Base-by-base conservation (phyloP, 495 filamentous ascomycete species). In the Neurospora sublineolata region DNA sequence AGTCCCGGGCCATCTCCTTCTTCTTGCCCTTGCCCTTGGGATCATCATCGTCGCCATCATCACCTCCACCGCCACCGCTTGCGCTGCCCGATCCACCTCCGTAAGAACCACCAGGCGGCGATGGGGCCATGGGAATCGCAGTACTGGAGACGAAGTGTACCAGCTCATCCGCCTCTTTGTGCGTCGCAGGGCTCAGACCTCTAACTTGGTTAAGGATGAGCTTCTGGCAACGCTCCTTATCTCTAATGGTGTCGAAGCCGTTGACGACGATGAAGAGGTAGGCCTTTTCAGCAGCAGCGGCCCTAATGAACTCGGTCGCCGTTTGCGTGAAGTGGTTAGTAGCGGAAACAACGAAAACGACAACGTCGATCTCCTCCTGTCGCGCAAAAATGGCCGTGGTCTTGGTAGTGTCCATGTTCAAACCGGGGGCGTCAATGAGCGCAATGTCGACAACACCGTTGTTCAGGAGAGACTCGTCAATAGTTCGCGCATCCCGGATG, bases 231-330 rank as follows among this genome's bases (percentile, higher is more conserved):
- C 85, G 78, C 69, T 91, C 87, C 83, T 98, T 95, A 80, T 98
- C 93, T 72, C 89, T 86, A 76, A 99, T 97, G 73, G 92, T 91
- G 80, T 99, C 96, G 75, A 93, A 99, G 38, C 94, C 93, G 79
- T 99, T 99, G 68, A 98, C 95, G 10, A 98, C 95, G 83, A 99
- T 95, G 84, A 99, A 99, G 75, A 99, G 94, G 77, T 99, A 98
- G 14, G 94, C 94, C 78, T 99, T 99, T 78, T 99, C 95, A 64
- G 93, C 89, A 16, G 95, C 96, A 11, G 95, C 95, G 70, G 94
- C 94, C 83, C 92, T 89, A 73, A 99, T 97, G 78, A 99, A 99
- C 73, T 99, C 94, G 78, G 93, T 97, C 12, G 96, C 94, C 4
- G 94, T 95, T 68, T 94, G 87, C 2, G 95, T 99, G 79, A 99